Conservation (phyloP, 179 eudicot genomes). For the Monotropa hypopitys region DNA sequence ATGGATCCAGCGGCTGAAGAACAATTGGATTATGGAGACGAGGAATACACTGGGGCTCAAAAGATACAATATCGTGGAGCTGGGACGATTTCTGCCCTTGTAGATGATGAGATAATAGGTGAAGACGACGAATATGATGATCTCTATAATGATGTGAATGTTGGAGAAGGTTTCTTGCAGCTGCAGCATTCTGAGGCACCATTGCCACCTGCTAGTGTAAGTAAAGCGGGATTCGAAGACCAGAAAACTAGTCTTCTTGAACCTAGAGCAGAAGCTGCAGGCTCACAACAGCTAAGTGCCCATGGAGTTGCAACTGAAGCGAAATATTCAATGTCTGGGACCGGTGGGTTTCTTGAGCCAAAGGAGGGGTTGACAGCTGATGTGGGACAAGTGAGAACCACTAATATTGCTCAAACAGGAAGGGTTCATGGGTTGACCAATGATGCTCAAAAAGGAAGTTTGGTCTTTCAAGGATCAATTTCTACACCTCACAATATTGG, state of each 20-base stretch:
- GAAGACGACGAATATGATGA: constrained; percentile 91
- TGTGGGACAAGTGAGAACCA: constrained; percentile 26
- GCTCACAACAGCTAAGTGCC: constrained; percentile 20
- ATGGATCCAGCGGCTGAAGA: constrained; percentile 64
- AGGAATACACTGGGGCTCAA: constrained; percentile 45
- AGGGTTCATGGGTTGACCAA: constrained; percentile 22
- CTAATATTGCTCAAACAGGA: constrained; percentile 33
- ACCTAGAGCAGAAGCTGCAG: constrained; percentile 30
- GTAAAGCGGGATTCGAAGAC: constrained; percentile 31
- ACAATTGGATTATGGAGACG: constrained; percentile 68
- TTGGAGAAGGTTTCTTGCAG: constrained; percentile 70
- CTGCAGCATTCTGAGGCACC: constrained; percentile 51
- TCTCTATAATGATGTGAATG: constrained; percentile 83
- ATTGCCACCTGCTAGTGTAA: constrained; percentile 28
- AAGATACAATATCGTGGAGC: constrained; percentile 64
- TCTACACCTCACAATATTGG: constrained; percentile 27
- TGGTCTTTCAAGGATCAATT: constrained; percentile 40
- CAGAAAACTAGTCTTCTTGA: constrained; percentile 38
- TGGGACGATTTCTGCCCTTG: constrained; percentile 83
- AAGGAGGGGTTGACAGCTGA: constrained; percentile 29
- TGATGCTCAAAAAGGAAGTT: constrained; percentile 27
- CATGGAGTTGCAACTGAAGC: constrained; percentile 26
- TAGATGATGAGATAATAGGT: constrained; percentile 71
- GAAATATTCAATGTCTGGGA: constrained; percentile 28
- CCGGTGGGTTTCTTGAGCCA: constrained; percentile 27